A percentile compares a stretch with the other conserved stretches of the same genome.
phyloP scores from a whole-genome alignment of 768 basidiomycete species.

The Kwoniella mangroviensis region DNA sequence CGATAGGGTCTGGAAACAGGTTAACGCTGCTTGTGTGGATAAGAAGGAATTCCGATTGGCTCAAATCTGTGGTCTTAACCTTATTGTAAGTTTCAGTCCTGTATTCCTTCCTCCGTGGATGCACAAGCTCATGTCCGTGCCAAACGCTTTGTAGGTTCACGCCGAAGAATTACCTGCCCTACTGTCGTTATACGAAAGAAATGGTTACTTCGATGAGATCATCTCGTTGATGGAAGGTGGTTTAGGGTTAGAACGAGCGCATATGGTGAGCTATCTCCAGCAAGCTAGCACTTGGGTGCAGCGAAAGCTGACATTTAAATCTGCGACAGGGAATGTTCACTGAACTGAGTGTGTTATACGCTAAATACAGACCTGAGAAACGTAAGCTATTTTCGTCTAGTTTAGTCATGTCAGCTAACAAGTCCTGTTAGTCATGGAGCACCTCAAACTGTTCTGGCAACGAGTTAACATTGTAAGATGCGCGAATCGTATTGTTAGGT shows the following conservation, averaged over 20 bases:
- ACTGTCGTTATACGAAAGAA: slow-evolving; percentile 82
- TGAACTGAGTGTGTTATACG: slow-evolving; percentile 85
- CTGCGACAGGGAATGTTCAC: slow-evolving; percentile 79
- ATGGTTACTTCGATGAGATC: slow-evolving; percentile 93
- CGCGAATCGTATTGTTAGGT: background rate
- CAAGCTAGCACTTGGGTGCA: background rate
- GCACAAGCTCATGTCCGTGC: background rate
- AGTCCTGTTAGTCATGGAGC: slow-evolving; percentile 82
- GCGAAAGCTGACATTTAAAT: slow-evolving; percentile 22
- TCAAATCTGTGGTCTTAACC: slow-evolving; percentile 97
- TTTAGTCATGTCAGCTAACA: background rate
- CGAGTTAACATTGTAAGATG: slow-evolving; percentile 80
- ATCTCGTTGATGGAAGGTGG: slow-evolving; percentile 90
- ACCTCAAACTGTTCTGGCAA: slow-evolving; percentile 84
- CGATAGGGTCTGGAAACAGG: slow-evolving; percentile 98
- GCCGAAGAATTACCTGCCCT: slow-evolving; percentile 61
- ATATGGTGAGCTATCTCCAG: slow-evolving; percentile 61
- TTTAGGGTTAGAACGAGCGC: slow-evolving; percentile 92
- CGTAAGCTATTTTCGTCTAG: slow-evolving; percentile 62
- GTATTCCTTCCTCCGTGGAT: slow-evolving; percentile 22
- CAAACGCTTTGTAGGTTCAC: slow-evolving; percentile 31
- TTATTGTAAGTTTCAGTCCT: slow-evolving; percentile 98
- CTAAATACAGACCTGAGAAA: slow-evolving; percentile 93
- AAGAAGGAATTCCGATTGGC: slow-evolving; percentile 96
- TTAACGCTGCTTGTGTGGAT: slow-evolving; percentile 97